Evolutionary conservation across 148 eudicot genomes (phyloP), one percentile per base, ranked within the genome.

Genomic region (Bassia scoparia): DNA sequence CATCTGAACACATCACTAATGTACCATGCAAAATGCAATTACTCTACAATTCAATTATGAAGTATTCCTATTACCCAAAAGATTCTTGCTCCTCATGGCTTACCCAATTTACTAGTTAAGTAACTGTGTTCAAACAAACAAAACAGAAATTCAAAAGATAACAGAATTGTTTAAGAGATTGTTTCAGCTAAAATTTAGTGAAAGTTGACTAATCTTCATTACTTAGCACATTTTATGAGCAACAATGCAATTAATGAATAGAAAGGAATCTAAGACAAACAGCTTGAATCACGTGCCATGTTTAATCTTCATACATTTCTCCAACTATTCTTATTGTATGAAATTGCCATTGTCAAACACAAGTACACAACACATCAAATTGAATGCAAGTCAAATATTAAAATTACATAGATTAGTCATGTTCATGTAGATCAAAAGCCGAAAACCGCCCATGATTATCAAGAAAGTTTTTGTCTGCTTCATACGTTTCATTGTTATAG

Each of bases 221-320:
- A 12, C n/a, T 16, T 63, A 26, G 30, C 53, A 43, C 30, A 66
- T 23, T 66, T 38, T 24, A 0, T 35, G 23, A 35, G 18, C 23
- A 65, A 43, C 13, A 63, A 61, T 15, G 69, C 29, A 66, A 44
- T 66, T 66, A 65, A 31, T 38, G 21, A 35, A 26, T 23, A 52
- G 61, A 24, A 37, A 13, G 41, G 59, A 14, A 27, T 30, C 60
- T 74, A 34, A 60, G 74, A 76, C 74, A 70, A 21, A 71, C 38
- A 21, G 48, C 64, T 64, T 11, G 37, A 64, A 58, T 71, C 75
- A 77, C 67, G 69, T 71, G 75, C 69, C 29, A 54, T 64, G 66
- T 70, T 27, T 55, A 5, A n/a, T 26, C 55, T 24, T 66, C 61
- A 35, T 46, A 50, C 31, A 41, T 2, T 69, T 26, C 37, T 31